phyloP scores from a whole-genome alignment of 2,329 filamentous ascomycete genomes.

The Xylariomycetidae sp. region DNA sequence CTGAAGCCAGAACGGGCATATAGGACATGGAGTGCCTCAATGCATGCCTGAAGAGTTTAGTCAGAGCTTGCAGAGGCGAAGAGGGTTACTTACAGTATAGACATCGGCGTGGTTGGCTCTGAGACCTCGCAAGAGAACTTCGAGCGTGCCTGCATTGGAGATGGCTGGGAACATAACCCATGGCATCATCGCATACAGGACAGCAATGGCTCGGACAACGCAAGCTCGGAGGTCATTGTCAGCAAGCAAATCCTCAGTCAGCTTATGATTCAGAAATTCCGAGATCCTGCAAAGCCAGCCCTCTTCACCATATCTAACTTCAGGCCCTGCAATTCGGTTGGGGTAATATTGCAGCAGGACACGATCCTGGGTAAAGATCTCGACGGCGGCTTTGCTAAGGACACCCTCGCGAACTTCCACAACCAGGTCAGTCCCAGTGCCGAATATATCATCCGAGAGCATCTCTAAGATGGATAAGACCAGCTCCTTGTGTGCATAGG shows the following conservation, averaged over 20 bases:
- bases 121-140: constrained; percentile 66
- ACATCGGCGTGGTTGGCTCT: constrained; percentile 66
- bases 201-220: constrained; percentile 70
- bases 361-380: constrained; percentile 79
- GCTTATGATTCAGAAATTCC: constrained; percentile 67
- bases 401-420: constrained; percentile 78
- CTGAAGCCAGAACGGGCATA: constrained; percentile 72
- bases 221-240: constrained; percentile 65
- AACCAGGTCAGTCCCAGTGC: constrained; percentile 77
- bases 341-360: constrained; percentile 75
- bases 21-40: constrained; percentile 79
- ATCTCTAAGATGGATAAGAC: constrained; percentile 87
- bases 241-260: constrained; percentile 59
- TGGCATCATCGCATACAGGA: constrained; percentile 72
- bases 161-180: constrained; percentile 88
- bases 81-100: constrained; percentile 59
- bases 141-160: constrained; percentile 63
- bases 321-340: constrained; percentile 61
- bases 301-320: constrained; percentile 72
- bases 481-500: constrained; percentile 69
- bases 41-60: constrained; percentile 54
- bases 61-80: not conserved
- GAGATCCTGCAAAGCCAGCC: constrained; percentile 83
- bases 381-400: constrained; percentile 84
- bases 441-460: constrained; percentile 90